These are phyloP conservation scores for Uronychia setigera DNA, from an alignment of 73 alveolate species.

Conservation along the genomic window DNA sequence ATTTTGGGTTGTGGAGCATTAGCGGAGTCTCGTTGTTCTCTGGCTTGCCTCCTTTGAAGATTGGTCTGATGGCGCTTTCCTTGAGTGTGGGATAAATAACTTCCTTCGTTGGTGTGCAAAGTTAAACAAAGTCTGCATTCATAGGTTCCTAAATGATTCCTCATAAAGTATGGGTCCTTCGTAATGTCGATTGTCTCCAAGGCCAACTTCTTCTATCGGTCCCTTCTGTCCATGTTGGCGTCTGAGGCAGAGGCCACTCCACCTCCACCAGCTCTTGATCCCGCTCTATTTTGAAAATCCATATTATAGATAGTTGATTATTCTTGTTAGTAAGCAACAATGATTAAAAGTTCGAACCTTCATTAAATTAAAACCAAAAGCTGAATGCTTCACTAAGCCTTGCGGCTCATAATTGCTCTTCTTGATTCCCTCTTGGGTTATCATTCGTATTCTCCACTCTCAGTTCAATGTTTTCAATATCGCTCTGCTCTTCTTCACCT, in stretches of 20 bases:
- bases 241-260: slow-evolving; percentile 87
- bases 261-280: slow-evolving; percentile 92
- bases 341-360: neutral
- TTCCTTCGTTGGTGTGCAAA: slow-evolving; percentile 98
- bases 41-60: slow-evolving; percentile 88
- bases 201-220: slow-evolving; percentile 94
- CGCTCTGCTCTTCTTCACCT: too few relatives aligned
- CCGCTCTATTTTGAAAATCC: slow-evolving; percentile 92
- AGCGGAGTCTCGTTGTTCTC: slow-evolving; percentile 82
- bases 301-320: slow-evolving; percentile 20
- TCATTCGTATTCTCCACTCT: too few relatives aligned
- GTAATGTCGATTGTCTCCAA: slow-evolving; percentile 97
- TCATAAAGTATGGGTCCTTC: slow-evolving; percentile 98
- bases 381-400: too few relatives aligned
- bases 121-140: slow-evolving; percentile 99
- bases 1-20: slow-evolving; percentile 81
- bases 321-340: neutral
- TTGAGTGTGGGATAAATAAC: slow-evolving; percentile 98
- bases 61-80: slow-evolving; percentile 99
- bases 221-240: slow-evolving; percentile 92
- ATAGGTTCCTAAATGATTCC: slow-evolving; percentile 98
- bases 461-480: too few relatives aligned
- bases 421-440: too few relatives aligned
- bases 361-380: too few relatives aligned
- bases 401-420: too few relatives aligned